These are phyloP conservation scores for Haplosporangium sp. DNA, from an alignment of 371 early-diverging fungal genomes.

Conservation along the genomic window DNA sequence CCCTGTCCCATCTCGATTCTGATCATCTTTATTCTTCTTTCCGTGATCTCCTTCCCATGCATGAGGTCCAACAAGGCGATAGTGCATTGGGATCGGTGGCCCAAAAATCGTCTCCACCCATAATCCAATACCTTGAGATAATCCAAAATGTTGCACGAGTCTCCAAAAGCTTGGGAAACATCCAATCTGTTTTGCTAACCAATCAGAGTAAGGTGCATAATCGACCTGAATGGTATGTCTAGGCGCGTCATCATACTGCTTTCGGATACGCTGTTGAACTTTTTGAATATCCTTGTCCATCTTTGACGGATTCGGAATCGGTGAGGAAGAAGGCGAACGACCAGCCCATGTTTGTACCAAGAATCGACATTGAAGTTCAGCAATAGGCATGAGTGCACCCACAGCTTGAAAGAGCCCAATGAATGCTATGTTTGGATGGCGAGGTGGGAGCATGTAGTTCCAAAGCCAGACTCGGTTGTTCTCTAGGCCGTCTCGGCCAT, in stretches of 20 bases:
- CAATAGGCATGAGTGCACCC: conserved; percentile 61
- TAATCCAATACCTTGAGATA: conserved; percentile 32
- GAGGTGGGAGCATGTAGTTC: conserved; percentile 59
- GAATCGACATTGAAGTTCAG: conserved; percentile 62
- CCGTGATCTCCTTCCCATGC: conserved; percentile 36
- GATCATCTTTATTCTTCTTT: neutral
- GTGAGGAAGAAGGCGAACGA: conserved; percentile 34
- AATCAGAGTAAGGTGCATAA: conserved; percentile 55
- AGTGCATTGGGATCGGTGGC: conserved; percentile 55
- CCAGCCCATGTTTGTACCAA: conserved; percentile 56
- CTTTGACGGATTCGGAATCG: conserved; percentile 21
- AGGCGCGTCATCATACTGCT: conserved; percentile 43
- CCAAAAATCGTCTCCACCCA: conserved; percentile 58
- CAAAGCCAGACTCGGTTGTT: conserved; percentile 55
- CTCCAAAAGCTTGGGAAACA: conserved; percentile 56
- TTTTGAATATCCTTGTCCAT: conserved; percentile 55
- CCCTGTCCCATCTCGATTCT: neutral
- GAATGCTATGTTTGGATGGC: conserved; percentile 62
- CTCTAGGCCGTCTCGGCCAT: conserved; percentile 52
- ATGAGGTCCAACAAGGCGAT: conserved; percentile 59
- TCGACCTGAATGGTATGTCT: conserved; percentile 63
- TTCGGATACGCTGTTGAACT: conserved; percentile 27
- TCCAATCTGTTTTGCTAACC: conserved; percentile 56
- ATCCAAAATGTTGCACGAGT: conserved; percentile 36
- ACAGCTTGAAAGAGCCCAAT: conserved; percentile 61